Conservation (phyloP, 306 rosid species). For the Geum urbanum region DNA sequence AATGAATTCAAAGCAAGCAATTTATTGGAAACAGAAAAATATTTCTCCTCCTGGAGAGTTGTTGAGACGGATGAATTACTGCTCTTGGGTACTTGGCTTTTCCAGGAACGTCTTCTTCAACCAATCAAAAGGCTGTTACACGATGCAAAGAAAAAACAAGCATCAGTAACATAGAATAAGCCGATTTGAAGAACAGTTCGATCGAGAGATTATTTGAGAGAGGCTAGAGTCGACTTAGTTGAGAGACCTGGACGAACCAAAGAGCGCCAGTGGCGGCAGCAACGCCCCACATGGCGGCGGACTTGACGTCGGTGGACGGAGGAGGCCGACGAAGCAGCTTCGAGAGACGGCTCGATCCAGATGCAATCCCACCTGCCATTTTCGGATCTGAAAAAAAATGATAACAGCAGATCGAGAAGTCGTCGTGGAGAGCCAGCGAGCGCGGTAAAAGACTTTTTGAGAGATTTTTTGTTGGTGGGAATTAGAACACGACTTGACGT, state of each 20-base stretch:
- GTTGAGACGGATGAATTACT: constrained; percentile 4
- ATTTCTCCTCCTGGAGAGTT: neutral
- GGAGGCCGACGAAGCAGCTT: constrained; percentile 51
- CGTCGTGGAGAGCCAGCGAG: neutral
- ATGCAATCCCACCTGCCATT: constrained; percentile 44
- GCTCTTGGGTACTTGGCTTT: constrained; percentile 24
- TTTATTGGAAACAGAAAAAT: constrained; percentile 19
- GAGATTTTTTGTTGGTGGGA: neutral
- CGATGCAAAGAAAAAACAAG: neutral
- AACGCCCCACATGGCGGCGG: constrained; percentile 78
- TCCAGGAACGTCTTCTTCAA: constrained; percentile 34
- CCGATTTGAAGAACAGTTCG: neutral
- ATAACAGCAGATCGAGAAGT: neutral
- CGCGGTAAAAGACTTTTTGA: neutral
- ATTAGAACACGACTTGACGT: neutral
- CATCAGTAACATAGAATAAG: neutral
- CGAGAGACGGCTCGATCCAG: constrained; percentile 17
- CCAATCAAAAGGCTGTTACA: constrained; percentile 34
- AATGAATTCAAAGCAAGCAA: constrained; percentile 1
- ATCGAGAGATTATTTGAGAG: neutral
- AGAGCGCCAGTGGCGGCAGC: constrained; percentile 59
- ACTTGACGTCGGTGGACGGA: constrained; percentile 41
- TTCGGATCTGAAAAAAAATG: neutral
- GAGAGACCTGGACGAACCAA: constrained; percentile 55
- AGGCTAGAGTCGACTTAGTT: neutral